Evolutionary conservation across 1,139 yeast species (phyloP).

Genomic region (Candida sanyaensis): DNA sequence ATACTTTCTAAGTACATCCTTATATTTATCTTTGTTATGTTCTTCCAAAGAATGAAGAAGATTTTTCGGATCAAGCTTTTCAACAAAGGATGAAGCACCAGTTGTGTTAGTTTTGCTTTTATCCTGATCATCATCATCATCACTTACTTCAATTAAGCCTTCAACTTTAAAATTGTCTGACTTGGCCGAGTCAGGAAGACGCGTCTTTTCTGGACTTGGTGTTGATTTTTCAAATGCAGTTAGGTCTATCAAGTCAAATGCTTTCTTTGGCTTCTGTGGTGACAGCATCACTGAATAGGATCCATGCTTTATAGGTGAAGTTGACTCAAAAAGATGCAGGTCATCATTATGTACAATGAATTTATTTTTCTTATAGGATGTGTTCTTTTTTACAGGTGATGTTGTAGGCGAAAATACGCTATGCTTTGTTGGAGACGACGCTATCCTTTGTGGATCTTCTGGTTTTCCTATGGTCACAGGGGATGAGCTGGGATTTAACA

Average conservation of each 20-base stretch:
- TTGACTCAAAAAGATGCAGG: background rate
- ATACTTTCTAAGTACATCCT: slow-evolving; percentile 22
- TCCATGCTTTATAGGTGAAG: background rate
- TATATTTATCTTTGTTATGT: slow-evolving; percentile 17
- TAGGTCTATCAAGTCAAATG: slow-evolving; percentile 8
- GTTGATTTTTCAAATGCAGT: background rate
- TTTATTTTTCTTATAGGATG: background rate
- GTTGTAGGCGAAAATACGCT: background rate
- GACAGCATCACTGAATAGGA: background rate
- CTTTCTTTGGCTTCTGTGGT: background rate
- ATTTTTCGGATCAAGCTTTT: slow-evolving; percentile 7
- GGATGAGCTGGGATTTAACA: background rate
- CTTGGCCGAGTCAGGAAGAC: background rate
- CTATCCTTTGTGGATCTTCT: background rate
- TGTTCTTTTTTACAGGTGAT: background rate
- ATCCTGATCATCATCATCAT: slow-evolving; percentile 17
- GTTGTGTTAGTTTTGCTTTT: slow-evolving; percentile 8
- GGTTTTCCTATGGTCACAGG: background rate
- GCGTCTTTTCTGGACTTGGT: slow-evolving; percentile 1
- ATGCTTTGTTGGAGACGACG: background rate
- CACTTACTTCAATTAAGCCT: slow-evolving; percentile 12
- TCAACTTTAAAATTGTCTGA: slow-evolving; percentile 6
- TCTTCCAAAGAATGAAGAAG: slow-evolving; percentile 13
- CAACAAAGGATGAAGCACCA: background rate
- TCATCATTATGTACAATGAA: background rate